These are phyloP conservation scores for Tilletia setariae DNA, from an alignment of 1,284 basidiomycete species.

Conservation along the genomic window DNA sequence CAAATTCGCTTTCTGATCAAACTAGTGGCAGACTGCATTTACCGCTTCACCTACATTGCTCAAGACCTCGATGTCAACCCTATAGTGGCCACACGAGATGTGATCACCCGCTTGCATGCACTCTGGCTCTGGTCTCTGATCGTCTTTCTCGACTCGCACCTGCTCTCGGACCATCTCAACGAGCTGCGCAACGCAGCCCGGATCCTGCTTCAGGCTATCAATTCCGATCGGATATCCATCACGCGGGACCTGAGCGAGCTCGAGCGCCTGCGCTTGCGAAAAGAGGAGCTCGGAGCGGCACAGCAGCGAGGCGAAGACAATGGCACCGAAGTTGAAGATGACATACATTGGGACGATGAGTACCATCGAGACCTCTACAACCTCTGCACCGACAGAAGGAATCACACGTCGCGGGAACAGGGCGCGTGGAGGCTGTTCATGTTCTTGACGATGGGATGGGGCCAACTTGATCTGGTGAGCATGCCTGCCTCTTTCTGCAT, in stretches of 20 bases:
- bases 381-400: not conserved
- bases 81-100: not conserved
- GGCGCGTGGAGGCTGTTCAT: not conserved
- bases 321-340: not conserved
- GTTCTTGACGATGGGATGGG: not conserved
- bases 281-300: not conserved
- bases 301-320: not conserved
- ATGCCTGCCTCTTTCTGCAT: too few species aligned
- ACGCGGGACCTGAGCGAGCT: not conserved
- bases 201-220: not conserved
- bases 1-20: not conserved
- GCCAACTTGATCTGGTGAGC: slow-evolving; percentile 9
- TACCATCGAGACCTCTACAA: not conserved
- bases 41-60: not conserved
- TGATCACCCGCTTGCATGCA: not conserved
- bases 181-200: not conserved
- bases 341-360: not conserved
- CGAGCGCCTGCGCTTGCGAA: not conserved
- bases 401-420: not conserved
- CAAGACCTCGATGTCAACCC: not conserved
- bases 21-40: not conserved
- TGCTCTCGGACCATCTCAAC: not conserved
- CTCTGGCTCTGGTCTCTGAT: not conserved
- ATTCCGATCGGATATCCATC: not conserved
- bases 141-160: slow-evolving; percentile 1